Conservation (phyloP, 2,329 filamentous ascomycete genomes). For the Dryadomyces quercivorus region DNA sequence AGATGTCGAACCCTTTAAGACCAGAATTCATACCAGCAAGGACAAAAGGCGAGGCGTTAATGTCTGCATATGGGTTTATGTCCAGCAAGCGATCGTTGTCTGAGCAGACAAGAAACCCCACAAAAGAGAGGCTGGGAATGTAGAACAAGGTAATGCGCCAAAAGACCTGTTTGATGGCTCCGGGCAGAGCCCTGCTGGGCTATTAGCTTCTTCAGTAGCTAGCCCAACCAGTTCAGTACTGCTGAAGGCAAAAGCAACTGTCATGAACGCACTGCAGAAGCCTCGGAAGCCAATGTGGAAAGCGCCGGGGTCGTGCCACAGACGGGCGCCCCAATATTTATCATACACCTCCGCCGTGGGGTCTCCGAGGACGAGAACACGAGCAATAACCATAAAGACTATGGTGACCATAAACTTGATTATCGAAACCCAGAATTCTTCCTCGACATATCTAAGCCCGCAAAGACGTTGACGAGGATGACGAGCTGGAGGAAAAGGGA, state of each 20-base stretch:
- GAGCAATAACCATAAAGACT: slow-evolving; percentile 51
- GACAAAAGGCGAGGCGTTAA: slow-evolving; percentile 42
- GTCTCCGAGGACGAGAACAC: slow-evolving; percentile 46
- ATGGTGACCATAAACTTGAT: slow-evolving; percentile 46
- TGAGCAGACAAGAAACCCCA: slow-evolving; percentile 36
- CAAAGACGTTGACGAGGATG: slow-evolving; percentile 42
- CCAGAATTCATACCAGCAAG: slow-evolving; percentile 42
- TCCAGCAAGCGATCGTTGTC: slow-evolving; percentile 33
- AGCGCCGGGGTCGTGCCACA: slow-evolving; percentile 37
- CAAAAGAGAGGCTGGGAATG: slow-evolving; percentile 37
- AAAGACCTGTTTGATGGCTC: slow-evolving; percentile 70
- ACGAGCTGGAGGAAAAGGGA: slow-evolving; percentile 38
- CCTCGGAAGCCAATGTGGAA: slow-evolving; percentile 67
- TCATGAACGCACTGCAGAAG: slow-evolving; percentile 60
- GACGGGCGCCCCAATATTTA: slow-evolving; percentile 36
- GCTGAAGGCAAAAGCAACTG: slow-evolving; percentile 60
- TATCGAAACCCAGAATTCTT: slow-evolving; percentile 46
- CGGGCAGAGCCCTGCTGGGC: slow-evolving; percentile 61
- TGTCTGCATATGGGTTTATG: slow-evolving; percentile 31
- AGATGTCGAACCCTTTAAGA: slow-evolving; percentile 36
- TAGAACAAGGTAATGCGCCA: slow-evolving; percentile 47
- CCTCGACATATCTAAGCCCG: slow-evolving; percentile 41
- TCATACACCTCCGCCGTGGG: slow-evolving; percentile 30
- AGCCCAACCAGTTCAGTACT: slow-evolving; percentile 67
- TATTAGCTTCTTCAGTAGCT: slow-evolving; percentile 60